phyloP scores from a whole-genome alignment of 371 early-diverging fungal species.

The Smittium culicis region DNA sequence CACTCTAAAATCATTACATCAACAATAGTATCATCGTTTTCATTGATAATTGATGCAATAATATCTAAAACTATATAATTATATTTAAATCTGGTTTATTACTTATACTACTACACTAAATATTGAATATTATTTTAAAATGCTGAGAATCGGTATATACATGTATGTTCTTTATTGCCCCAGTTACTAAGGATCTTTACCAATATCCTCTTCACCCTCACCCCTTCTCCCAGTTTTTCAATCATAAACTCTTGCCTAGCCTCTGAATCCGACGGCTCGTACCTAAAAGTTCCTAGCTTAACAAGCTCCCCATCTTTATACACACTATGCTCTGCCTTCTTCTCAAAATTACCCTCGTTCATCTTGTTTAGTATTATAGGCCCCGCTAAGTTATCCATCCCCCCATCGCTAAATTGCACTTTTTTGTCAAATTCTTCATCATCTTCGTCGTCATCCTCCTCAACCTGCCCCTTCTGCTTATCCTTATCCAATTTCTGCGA shows the following conservation, averaged over 20 bases:
- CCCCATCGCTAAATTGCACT: no score
- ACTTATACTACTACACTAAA: no score
- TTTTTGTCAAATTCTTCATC: no score
- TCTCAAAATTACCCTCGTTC: not conserved
- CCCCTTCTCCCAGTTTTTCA: conserved; percentile 9
- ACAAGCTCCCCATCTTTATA: conserved; percentile 8
- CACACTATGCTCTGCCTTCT: not conserved
- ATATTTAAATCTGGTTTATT: no score
- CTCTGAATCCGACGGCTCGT: conserved; percentile 21
- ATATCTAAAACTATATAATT: no score
- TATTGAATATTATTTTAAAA: no score
- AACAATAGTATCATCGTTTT: no score
- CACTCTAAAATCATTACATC: no score
- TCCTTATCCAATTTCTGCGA: not conserved
- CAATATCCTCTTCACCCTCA: conserved; percentile 28
- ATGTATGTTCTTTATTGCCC: conserved; percentile 59
- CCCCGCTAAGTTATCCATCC: not conserved
- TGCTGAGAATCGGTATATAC: conserved; percentile 59
- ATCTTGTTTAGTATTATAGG: not conserved
- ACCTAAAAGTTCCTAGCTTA: conserved; percentile 20
- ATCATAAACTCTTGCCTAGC: conserved; percentile 22
- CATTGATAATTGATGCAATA: no score
- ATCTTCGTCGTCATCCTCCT: not conserved
- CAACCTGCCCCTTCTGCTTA: not conserved
- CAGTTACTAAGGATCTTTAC: conserved; percentile 50